Evolutionary conservation across 805 yeast genomes (phyloP).

Genomic region (Candida morakotiae): DNA sequence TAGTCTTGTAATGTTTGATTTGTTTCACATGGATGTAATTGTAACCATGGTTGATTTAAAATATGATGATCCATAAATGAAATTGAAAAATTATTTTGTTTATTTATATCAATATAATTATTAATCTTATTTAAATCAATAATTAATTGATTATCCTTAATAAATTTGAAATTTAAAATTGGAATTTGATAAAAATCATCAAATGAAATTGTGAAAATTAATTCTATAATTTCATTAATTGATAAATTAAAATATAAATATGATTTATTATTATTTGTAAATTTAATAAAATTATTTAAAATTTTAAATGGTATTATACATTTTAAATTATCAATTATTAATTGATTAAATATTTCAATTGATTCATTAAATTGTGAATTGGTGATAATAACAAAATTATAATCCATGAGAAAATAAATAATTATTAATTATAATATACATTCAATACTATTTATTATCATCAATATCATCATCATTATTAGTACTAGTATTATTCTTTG

Average conservation of each 20-base stretch:
- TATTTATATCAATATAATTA: neutral
- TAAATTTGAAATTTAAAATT: conserved; percentile 21
- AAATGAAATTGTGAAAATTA: conserved; percentile 24
- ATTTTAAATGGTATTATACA: conserved; percentile 5
- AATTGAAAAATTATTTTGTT: neutral
- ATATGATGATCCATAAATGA: conserved; percentile 14
- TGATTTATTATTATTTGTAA: conserved; percentile 8
- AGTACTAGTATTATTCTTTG: too few relatives aligned
- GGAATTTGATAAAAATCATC: conserved; percentile 30
- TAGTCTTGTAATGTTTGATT: neutral
- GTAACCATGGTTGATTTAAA: conserved; percentile 16
- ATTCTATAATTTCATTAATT: neutral
- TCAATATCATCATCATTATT: too few relatives aligned
- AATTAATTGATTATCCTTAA: conserved; percentile 4
- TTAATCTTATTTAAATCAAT: neutral
- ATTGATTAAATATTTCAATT: conserved; percentile 13
- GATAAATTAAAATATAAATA: conserved; percentile 3
- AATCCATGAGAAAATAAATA: too few relatives aligned
- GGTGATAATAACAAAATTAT: conserved; percentile 6
- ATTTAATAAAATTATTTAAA: conserved; percentile 9
- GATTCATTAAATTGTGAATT: conserved; percentile 11
- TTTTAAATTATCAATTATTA: conserved; percentile 10
- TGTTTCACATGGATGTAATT: conserved; percentile 31
- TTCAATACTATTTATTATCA: too few relatives aligned
- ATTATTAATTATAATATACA: too few relatives aligned